phyloP scores from a whole-genome alignment of 192 early-diverging fungal species.

The Rhizophagus clarus region DNA sequence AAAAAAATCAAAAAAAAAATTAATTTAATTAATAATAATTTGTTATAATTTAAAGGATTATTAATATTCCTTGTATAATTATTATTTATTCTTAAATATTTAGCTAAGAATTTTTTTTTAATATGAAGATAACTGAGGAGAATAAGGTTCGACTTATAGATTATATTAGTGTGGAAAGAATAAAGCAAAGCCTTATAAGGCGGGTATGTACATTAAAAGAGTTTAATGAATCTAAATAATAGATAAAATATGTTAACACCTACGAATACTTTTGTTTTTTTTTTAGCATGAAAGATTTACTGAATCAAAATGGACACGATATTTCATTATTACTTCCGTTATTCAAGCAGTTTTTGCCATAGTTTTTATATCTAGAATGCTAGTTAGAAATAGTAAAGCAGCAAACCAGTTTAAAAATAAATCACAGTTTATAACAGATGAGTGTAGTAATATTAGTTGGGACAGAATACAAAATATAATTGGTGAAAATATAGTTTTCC shows the following conservation, averaged over 20 bases:
- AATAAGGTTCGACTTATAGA: not conserved
- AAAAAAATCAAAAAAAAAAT: not conserved
- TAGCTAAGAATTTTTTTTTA: too few species aligned
- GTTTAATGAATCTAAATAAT: not conserved
- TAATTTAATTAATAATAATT: too few species aligned
- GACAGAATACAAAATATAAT: not conserved
- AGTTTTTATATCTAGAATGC: not conserved
- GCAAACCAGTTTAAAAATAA: not conserved
- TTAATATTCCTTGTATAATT: not conserved
- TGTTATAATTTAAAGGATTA: not conserved
- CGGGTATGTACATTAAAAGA: not conserved
- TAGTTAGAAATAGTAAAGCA: not conserved
- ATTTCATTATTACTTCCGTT: conserved; percentile 8
- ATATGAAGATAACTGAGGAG: not conserved
- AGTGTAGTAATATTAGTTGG: not conserved
- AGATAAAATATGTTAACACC: not conserved
- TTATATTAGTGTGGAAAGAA: not conserved
- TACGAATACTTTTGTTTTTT: not conserved
- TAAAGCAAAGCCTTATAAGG: not conserved
- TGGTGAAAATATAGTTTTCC: conserved; percentile 6
- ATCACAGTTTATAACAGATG: too few species aligned
- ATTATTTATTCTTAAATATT: too few species aligned
- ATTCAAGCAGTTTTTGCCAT: conserved; percentile 5
- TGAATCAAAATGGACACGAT: conserved; percentile 21
- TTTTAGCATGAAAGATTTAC: not conserved